Base-by-base conservation (phyloP, 2,329 filamentous ascomycete genomes). In the Epichloe festucae region DNA sequence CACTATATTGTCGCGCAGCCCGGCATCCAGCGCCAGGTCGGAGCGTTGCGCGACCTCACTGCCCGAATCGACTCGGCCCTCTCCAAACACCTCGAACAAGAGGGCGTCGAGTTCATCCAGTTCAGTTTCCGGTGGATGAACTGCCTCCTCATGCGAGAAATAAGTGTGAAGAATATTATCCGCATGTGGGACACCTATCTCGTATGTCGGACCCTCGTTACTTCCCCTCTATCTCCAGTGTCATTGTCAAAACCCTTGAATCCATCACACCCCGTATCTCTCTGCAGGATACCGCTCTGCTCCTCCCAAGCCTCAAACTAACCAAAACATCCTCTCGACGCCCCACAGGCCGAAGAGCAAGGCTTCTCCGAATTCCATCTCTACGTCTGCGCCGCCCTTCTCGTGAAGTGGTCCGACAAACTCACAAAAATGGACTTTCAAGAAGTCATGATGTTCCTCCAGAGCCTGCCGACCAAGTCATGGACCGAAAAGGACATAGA, bases 71-170 rank as follows among this genome's bases (percentile, higher is more conserved):
- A 97, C 65, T 79, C 80, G 31, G 78, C 77, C 3, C 72, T 98
- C 46, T 88, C 90, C 3, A 93, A 87, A 60, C 93, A 98, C 65
- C 75, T 98, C 41, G 89, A 96, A 64, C 79, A 79, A 23, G 89
- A 97, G 67, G 85, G 89, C 35, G 89, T 98, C 31, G 93, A 98
- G 65, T 98, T 98, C 63, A 98, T 98, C 62, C 93, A 98, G 65
- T 98, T 98, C 70, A 96, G 89, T 68, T 98, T 98, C 66, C 79
- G 93, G 52, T 98, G 93, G 93, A 98, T 98, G 93, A 98, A 98
- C 63, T 98, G 93, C 67, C 79, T 98, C 49, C 75, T 98, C 57
- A 98, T 98, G 93, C 81, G 93, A 56, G 93, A 98, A 70, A 87
- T 98, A 57, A 95, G 87, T 64, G 91, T 98, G 52, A 87, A 84